Evolutionary conservation across 1,284 basidiomycete genomes (phyloP), one percentile per base, ranked within the genome.

Genomic region (Gomphus sp.): DNA sequence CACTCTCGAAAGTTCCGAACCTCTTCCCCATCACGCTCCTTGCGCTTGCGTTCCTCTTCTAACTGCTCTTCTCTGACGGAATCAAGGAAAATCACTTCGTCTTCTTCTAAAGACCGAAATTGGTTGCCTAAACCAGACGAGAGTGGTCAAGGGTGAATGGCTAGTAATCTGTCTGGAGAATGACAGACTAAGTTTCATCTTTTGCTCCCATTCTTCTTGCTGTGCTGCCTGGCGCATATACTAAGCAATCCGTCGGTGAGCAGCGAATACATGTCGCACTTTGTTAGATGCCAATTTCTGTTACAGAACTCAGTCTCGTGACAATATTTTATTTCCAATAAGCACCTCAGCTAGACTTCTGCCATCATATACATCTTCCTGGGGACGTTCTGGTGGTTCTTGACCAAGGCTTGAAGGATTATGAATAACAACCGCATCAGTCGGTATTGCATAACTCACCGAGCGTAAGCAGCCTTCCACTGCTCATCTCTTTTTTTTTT

Each of bases 121-220:
- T 96, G 93, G 69, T 95, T 95, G 54, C 88, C 89, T 89, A 63
- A 18, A 56, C 60, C n/a, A 50, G 55, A 41, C 44, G 62, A 51
- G 49, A 36, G 56, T 64, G 49, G 62, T 60, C 37, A 58, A 43
- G 33, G 43, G 61, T 31, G 49, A 36, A 52, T 41, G 37, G 12
- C 22, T 34, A 12, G 22, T 33, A 33, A 11, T 50, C 28, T 34
- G 16, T n/a, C 16, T 34, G 5, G n/a, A 39, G 47, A 50, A 36
- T 14, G 37, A 65, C 72, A 60, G 63, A 86, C 87, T 87, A 73
- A 96, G 80, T 71, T 93, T 94, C 69, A 88, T 91, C 70, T 89
- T 89, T 69, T 92, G 88, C 68, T 95, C 93, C 89, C 91, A 95
- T 81, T 93, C 89, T 72, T 94, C 91, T 73, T 93, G 90, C 71